Evolutionary conservation across 2,329 filamentous ascomycete species (phyloP).

Genomic region (Hortaea werneckii): DNA sequence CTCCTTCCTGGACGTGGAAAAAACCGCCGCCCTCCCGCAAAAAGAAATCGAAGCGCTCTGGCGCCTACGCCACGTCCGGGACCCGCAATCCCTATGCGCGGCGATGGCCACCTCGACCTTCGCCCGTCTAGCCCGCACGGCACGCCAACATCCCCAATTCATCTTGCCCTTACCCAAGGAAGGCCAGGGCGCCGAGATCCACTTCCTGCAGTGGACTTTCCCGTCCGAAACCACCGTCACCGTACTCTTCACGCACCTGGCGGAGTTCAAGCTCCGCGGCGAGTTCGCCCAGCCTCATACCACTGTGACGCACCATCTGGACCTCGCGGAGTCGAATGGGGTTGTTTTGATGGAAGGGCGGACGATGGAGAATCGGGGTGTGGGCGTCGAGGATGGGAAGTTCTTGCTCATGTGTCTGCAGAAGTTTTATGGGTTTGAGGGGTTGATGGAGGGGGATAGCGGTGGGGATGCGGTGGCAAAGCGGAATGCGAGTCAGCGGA

Average conservation of each 20-base stretch:
- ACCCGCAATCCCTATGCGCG: conserved; percentile 71
- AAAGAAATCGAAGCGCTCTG: conserved; percentile 82
- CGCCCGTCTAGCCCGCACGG: conserved; percentile 57
- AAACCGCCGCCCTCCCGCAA: conserved; percentile 59
- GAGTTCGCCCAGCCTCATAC: conserved; percentile 89
- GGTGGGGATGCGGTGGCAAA: conserved; percentile 52
- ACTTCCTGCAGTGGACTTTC: conserved; percentile 95
- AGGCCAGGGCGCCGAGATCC: conserved; percentile 70
- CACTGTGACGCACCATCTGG: conserved; percentile 82
- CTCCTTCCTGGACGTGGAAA: conserved; percentile 69
- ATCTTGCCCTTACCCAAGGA: conserved; percentile 72
- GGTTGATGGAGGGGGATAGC: conserved; percentile 52
- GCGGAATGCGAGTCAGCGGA: conserved; percentile 61
- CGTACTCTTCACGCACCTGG: conserved; percentile 85
- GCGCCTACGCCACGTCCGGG: conserved; percentile 73
- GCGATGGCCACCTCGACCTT: conserved; percentile 68
- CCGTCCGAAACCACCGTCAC: conserved; percentile 51
- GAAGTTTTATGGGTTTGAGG: conserved; percentile 71
- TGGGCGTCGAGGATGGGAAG: conserved; percentile 70
- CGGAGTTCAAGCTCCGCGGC: conserved; percentile 82
- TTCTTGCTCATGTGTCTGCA: conserved; percentile 90
- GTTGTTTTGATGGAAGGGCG: conserved; percentile 79
- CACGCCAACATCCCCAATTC: conserved; percentile 72
- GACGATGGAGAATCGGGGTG: conserved; percentile 65
- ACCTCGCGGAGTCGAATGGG: conserved; percentile 63